Conservation (phyloP, 805 yeast species). For the Saturnispora galanensis region DNA sequence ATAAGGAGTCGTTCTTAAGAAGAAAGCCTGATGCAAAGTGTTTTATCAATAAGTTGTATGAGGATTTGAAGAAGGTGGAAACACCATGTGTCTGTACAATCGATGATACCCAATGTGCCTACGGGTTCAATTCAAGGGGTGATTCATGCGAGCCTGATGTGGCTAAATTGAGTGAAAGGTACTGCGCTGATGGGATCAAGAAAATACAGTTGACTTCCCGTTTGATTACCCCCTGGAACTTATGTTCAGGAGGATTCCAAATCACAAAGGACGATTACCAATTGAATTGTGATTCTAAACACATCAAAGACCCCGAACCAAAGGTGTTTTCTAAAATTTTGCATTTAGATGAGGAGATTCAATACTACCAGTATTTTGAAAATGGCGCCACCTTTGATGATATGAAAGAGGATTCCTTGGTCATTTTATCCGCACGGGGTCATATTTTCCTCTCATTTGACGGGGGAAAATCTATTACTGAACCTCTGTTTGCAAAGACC, state of each 20-base stretch:
- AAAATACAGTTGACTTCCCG: constrained; percentile 19
- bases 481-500: constrained; percentile 37
- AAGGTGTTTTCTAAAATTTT: constrained; percentile 29
- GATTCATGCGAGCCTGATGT: constrained; percentile 35
- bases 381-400: constrained; percentile 31
- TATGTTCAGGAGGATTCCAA: constrained; percentile 21
- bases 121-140: constrained; percentile 36
- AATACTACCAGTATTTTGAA: constrained; percentile 52
- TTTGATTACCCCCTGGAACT: constrained; percentile 20
- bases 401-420: constrained; percentile 50
- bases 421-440: constrained; percentile 46
- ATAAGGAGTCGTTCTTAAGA: constrained; percentile 49
- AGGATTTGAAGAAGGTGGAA: constrained; percentile 36
- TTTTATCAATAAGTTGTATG: constrained; percentile 39
- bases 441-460: constrained; percentile 59
- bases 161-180: constrained; percentile 10
- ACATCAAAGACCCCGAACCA: constrained; percentile 14
- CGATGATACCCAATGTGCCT: constrained; percentile 63
- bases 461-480: constrained; percentile 39
- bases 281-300: constrained; percentile 29
- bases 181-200: constrained; percentile 17
- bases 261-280: constrained; percentile 18
- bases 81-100: constrained; percentile 56
- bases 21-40: constrained; percentile 61
- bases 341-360: constrained; percentile 43